These are phyloP conservation scores for Ganoderma sinense DNA, from an alignment of 1,284 basidiomycete species.

Conservation along the genomic window DNA sequence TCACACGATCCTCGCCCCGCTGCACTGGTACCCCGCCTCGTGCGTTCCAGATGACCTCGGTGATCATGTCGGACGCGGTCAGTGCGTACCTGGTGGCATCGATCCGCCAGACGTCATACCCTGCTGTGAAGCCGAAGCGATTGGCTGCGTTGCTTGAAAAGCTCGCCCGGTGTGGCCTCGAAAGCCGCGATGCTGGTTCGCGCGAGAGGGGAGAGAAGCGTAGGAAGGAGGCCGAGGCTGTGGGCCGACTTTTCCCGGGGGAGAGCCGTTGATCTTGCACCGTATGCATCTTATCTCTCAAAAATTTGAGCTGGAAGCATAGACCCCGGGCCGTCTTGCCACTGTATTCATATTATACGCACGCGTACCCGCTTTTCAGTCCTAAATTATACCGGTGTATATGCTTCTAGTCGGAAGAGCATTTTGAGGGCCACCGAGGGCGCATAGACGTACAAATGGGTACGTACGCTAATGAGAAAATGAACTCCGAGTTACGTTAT, in stretches of 20 bases:
- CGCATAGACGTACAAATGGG: conserved; percentile 26
- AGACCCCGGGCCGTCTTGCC: not conserved
- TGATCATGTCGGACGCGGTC: conserved; percentile 79
- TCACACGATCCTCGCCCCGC: conserved; percentile 20
- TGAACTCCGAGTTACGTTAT: conserved; percentile 36
- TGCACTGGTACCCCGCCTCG: not conserved
- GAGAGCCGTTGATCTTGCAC: conserved; percentile 52
- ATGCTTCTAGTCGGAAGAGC: conserved; percentile 34
- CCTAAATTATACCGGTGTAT: conserved; percentile 33
- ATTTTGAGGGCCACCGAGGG: conserved; percentile 31
- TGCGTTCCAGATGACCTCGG: conserved; percentile 72
- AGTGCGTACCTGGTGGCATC: conserved; percentile 83
- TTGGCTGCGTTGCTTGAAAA: conserved; percentile 86
- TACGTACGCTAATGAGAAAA: conserved; percentile 27
- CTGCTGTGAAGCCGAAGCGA: conserved; percentile 75
- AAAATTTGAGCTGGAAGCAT: not conserved
- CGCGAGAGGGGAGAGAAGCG: conserved; percentile 75
- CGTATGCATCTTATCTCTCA: not conserved
- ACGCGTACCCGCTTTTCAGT: conserved; percentile 17
- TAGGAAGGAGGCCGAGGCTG: conserved; percentile 81
- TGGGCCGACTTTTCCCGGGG: conserved; percentile 73
- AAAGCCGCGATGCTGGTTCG: conserved; percentile 62
- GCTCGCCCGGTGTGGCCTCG: conserved; percentile 71
- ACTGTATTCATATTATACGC: not conserved
- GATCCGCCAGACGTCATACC: conserved; percentile 76